phyloP scores from a whole-genome alignment of 2,329 filamentous ascomycete genomes.

The Graphiopsis chlorocephala region DNA sequence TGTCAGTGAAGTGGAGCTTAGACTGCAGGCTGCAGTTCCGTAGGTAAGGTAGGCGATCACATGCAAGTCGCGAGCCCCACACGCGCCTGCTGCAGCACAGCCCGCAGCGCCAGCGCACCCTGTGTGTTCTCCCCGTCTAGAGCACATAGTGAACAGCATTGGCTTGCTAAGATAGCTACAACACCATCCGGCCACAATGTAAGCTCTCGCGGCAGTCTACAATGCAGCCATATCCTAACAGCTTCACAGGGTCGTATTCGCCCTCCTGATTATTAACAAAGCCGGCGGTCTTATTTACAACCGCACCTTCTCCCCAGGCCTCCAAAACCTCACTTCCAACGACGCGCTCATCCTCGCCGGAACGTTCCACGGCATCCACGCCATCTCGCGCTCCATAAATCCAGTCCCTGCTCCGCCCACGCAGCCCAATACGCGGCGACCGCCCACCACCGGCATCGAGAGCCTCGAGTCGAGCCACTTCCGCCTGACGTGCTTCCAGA shows the following conservation, averaged over 20 bases:
- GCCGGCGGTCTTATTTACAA: conserved; percentile 93
- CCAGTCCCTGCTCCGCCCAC: conserved; percentile 36
- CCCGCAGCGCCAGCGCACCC: not conserved
- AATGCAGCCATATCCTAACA: not conserved
- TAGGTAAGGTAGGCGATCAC: not conserved
- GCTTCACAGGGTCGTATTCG: conserved; percentile 68
- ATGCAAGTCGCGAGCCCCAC: not conserved
- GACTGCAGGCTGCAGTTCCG: not conserved
- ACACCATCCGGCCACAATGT: conserved; percentile 4
- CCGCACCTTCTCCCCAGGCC: conserved; percentile 81
- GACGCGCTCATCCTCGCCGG: conserved; percentile 96
- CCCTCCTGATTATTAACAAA: conserved; percentile 98
- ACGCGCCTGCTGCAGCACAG: not conserved
- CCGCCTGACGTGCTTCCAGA: conserved; percentile 92
- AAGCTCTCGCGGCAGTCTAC: not conserved
- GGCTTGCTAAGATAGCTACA: not conserved
- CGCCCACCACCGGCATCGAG: conserved; percentile 71
- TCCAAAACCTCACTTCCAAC: conserved; percentile 88
- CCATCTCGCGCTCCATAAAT: conserved; percentile 57
- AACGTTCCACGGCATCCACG: conserved; percentile 84
- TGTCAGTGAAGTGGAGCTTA: not conserved
- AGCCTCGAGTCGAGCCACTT: conserved; percentile 93
- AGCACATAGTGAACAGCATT: not conserved
- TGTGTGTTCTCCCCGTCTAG: not conserved
- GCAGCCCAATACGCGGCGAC: conserved; percentile 46